Base-by-base conservation (phyloP, 2,329 filamentous ascomycete genomes). In the Aureobasidium sp. region DNA sequence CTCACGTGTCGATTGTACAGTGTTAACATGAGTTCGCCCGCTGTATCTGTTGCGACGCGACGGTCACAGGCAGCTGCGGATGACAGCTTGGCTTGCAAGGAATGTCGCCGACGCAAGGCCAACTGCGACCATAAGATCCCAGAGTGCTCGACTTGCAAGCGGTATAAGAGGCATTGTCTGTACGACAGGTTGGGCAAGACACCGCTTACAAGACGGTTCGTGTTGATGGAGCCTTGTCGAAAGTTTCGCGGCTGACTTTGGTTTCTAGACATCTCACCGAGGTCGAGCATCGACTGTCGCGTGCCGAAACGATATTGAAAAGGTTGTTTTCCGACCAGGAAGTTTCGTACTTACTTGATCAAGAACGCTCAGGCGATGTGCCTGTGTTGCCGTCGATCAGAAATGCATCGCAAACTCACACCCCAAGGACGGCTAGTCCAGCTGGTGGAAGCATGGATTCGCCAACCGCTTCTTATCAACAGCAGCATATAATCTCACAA, bases 111-210 rank as follows among this genome's bases (percentile, higher is more conserved):
- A n/a, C 50, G 50, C 17, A 53, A 53, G 22, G 50, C 39, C 6
- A 44, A 44, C 19, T 53, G 50, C 39, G 50, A 53, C 24, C 50
- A 53, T 30, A 53, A 53, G 16, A 53, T 53, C 17, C 50, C 51
- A 8, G 51, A 53, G 25, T 47, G 51, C 14, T 47, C 51, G 32
- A 32, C 40, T 7, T 53, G 51, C 41, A 53, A 41, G n/a, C 39
- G 41, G 6, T 53, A 47, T 27, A 45, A 44, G 16, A 40, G 51
- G 1, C 51, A 53, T 19, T 53, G 51, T 32, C 41, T 53, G 0
- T 53, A 53, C 12, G 51, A 53, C 14, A 45, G 34, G 10, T 41
- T 35, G 12, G 40, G 50, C 6, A 53, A 37, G 29, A 53, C 50
- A 14, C 50, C 50, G 22, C 24, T 53, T 7, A 53, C 50, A 4